Base-by-base conservation (phyloP, 1,284 basidiomycete species). In the Acaromyces ingoldii region DNA sequence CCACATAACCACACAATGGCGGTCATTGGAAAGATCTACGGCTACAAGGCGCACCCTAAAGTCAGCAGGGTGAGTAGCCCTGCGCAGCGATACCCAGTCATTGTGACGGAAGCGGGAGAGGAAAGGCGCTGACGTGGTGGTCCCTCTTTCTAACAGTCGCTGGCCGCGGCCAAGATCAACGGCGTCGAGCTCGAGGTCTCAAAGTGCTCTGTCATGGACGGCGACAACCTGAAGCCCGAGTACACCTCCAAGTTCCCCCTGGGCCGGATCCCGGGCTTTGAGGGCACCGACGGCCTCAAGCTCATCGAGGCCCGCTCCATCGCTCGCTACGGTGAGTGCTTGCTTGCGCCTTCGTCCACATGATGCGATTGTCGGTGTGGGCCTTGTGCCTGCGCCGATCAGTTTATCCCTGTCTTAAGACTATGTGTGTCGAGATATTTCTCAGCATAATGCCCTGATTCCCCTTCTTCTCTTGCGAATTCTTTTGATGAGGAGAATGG, bases 301-400 rank as follows among this genome's bases (percentile, higher is more conserved):
- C 79, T 97, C 59, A 83, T 84, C 68, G 92, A 95, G 81, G 81
- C 82, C 51, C 77, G 80, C 57, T 85, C 90, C 54, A 91, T 97
- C 76, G 85, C 88, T 48, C 85, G 84, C 62, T 92, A 95, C 79
- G 71, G 92, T 96, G 79, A 84, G 91, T 86, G 40, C 13, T n/a
- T 17, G 2, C 13, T 4, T 3, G 4, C 7, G 43, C 19, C 26
- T 24, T 7, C 17, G 21, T 26, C 9, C 13, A 40, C 17, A 40
- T 6, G 13, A 30, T 9, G 42, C 38, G 38, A 40, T 40, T 39
- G 6, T 21, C 19, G 25, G 7, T 9, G n/a, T 21, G 38, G 38
- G 33, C 19, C 25, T 26, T 25, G 31, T 37, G 21, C 4, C n/a
- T n/a, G 11, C 21, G 42, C 41, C 7, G 28, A 80, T 77, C 79